Percentiles rank a stretch among this genome's conserved stretches.
Conservation (phyloP, 192 early-diverging fungal genomes). For the Linderina pennispora region DNA sequence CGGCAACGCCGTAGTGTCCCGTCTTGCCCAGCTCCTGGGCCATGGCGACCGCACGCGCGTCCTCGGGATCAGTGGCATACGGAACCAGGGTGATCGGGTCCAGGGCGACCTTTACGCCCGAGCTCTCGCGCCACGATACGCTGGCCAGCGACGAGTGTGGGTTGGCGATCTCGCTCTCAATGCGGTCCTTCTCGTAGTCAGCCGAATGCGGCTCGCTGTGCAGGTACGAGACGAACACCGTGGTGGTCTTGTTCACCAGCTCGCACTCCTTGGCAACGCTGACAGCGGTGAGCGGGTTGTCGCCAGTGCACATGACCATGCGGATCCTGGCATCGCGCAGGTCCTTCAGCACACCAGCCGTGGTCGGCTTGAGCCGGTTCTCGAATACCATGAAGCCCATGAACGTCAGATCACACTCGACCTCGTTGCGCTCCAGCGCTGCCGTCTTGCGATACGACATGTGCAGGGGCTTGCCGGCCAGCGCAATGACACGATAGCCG, state of each 20-base stretch:
- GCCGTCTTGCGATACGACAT: constrained; percentile 52
- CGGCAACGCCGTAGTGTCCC: constrained; percentile 68
- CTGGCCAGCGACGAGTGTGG: constrained; percentile 1
- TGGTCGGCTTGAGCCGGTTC: constrained; percentile 89
- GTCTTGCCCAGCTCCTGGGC: constrained; percentile 19
- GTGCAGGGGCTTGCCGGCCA: constrained; percentile 66
- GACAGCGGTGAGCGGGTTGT: constrained; percentile 93
- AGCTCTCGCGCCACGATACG: constrained; percentile 47
- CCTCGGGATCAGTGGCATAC: not conserved
- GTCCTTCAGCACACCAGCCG: constrained; percentile 63
- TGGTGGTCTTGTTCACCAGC: constrained; percentile 60
- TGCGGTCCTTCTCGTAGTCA: not conserved
- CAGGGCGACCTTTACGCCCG: constrained; percentile 40
- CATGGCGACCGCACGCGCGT: not conserved
- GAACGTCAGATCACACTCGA: constrained; percentile 77
- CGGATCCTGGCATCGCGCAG: constrained; percentile 77
- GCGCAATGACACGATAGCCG: constrained; percentile 93
- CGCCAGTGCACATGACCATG: constrained; percentile 97
- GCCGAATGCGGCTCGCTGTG: not conserved
- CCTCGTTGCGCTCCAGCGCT: constrained; percentile 55
- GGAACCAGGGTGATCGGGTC: constrained; percentile 44
- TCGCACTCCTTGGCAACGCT: constrained; percentile 89
- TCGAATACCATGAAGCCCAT: constrained; percentile 97
- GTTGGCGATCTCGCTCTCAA: not conserved
- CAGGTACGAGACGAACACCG: constrained; percentile 76